phyloP scores from a whole-genome alignment of 257 asterid genomes.

The Primulina eburnea region DNA sequence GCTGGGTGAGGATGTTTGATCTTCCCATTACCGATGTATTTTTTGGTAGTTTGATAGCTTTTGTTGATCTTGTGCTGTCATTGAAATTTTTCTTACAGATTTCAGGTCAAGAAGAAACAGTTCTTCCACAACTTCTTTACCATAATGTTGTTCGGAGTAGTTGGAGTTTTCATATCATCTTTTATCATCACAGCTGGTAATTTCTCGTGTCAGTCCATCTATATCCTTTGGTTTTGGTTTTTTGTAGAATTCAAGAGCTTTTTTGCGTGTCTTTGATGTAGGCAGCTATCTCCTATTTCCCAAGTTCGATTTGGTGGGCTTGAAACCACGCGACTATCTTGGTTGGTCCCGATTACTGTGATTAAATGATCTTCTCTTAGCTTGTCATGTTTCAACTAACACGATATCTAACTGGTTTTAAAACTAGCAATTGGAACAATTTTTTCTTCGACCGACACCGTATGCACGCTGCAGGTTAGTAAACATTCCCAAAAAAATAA shows the following conservation, averaged over 20 bases:
- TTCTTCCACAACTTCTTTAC: constrained; percentile 95
- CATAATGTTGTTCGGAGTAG: constrained; percentile 84
- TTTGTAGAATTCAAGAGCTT: neutral
- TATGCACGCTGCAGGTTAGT: constrained; percentile 89
- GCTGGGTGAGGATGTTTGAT: constrained; percentile 64
- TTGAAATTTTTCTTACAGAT: constrained; percentile 38
- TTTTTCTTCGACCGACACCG: constrained; percentile 93
- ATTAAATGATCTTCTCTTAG: neutral
- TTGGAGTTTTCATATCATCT: constrained; percentile 82
- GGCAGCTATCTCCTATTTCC: constrained; percentile 79
- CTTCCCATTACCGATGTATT: neutral
- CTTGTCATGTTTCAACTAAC: constrained; percentile 15
- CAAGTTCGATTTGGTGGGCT: constrained; percentile 45
- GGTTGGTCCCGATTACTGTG: constrained; percentile 46
- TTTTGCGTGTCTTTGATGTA: constrained; percentile 23
- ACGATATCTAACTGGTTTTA: constrained; percentile 12
- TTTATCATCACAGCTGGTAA: constrained; percentile 69
- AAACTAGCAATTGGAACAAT: constrained; percentile 71
- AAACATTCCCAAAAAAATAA: constrained; percentile 3
- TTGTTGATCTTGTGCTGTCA: neutral
- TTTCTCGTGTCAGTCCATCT: constrained; percentile 4
- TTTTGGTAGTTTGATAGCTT: neutral
- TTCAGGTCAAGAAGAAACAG: constrained; percentile 95
- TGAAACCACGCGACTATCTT: constrained; percentile 69
- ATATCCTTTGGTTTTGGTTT: neutral